phyloP scores from a whole-genome alignment of 768 basidiomycete species.

The Phaeotremella fagi region DNA sequence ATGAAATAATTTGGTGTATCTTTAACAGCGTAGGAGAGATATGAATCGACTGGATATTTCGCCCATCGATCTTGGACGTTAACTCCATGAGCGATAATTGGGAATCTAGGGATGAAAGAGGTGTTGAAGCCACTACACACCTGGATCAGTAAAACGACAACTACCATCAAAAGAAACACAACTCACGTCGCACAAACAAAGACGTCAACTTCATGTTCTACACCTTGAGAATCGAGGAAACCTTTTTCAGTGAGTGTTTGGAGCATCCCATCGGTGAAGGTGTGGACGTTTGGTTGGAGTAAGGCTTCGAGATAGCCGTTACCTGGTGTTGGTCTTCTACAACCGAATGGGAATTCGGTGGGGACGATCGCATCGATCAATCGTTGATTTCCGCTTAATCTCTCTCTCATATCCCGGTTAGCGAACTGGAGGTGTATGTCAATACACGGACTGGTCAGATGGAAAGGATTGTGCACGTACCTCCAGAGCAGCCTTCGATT shows the following conservation, averaged over 20 bases:
- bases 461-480: background rate
- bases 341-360: conserved; percentile 26
- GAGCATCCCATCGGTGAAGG: conserved; percentile 5
- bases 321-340: conserved; percentile 29
- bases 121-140: conserved; percentile 16
- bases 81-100: conserved; percentile 56
- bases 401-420: conserved; percentile 12
- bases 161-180: too few relatives aligned
- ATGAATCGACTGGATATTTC: conserved; percentile 56
- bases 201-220: conserved; percentile 23
- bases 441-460: background rate
- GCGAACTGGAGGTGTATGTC: conserved; percentile 4
- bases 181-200: conserved; percentile 23
- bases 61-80: conserved; percentile 57
- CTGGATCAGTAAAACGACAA: too few relatives aligned
- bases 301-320: conserved; percentile 29
- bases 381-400: conserved; percentile 6
- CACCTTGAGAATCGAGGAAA: conserved; percentile 13
- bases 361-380: conserved; percentile 23
- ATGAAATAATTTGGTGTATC: conserved; percentile 59
- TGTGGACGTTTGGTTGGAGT: conserved; percentile 11
- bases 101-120: conserved; percentile 51
- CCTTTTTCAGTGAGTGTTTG: conserved; percentile 16
- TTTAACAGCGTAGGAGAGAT: conserved; percentile 59
- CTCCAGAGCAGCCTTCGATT: conserved; percentile 10